Base-by-base conservation (phyloP, 768 basidiomycete species). In the Boletus tomentosulus region DNA sequence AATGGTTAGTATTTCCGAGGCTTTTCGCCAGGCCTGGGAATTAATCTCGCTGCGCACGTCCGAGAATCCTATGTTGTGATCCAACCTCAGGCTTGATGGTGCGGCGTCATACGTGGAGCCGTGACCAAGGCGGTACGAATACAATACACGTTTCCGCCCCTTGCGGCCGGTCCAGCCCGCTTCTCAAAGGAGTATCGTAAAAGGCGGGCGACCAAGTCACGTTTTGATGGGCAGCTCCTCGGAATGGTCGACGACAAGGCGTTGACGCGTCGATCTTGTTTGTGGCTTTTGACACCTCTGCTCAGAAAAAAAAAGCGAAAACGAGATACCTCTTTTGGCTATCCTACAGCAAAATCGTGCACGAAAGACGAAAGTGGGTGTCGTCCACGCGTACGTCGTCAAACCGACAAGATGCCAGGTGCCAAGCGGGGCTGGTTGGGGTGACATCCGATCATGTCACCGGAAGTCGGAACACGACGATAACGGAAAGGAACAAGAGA, bases 381-480 rank as follows among this genome's bases (percentile, higher is more conserved):
- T 27, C 44, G 28, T 16, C 3, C 22, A 24, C 44, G 16, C 44
- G 13, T 22, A 33, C 57, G 50, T 58, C 46, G 38, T 41, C 56
- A 47, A 28, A 44, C 35, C 33, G 31, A 35, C 34, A 16, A 30
- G 37, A 41, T 5, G 22, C 39, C 9, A 11, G 19, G 30, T 35
- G 30, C 30, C 33, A 50, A 46, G 31, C 33, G 25, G 38, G 27
- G 9, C 10, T 31, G 44, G 44, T 55, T 47, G 52, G 55, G 41
- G 44, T 57, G 57, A 31, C 35, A 47, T 43, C 46, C 50, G 37
- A 53, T 48, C 51, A 44, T 38, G 54, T 38, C 37, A 35, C 34
- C 34, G 34, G 34, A 35, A 35, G 34, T 35, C 3, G 37, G 37
- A 16, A 35, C 37, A 28, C 57, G 57, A 44, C 11, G 46, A 39